phyloP scores from a whole-genome alignment of 2,329 filamentous ascomycete species.

The Fusarium sp. region DNA sequence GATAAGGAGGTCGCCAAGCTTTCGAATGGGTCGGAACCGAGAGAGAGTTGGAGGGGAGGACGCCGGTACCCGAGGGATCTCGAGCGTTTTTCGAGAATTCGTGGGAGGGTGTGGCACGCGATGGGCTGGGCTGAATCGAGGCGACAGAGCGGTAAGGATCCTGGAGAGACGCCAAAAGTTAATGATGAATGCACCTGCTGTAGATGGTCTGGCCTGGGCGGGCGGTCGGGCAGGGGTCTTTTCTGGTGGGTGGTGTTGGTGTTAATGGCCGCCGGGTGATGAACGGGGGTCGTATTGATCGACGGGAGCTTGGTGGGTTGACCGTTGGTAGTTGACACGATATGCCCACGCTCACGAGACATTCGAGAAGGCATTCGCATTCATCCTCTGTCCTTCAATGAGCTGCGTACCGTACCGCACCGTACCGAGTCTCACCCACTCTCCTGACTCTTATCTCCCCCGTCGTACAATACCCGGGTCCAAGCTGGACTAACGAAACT shows the following conservation, averaged over 20 bases:
- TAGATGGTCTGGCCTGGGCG: constrained; percentile 26
- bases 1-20: background rate
- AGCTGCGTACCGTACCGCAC: background rate
- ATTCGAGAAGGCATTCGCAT: background rate
- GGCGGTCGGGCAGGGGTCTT: constrained; percentile 23
- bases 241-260: constrained; percentile 8
- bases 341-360: background rate
- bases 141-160: constrained; percentile 21
- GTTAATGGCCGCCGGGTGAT: background rate
- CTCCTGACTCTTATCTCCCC: background rate
- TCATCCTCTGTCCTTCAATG: background rate
- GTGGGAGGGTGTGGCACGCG: background rate
- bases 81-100: background rate
- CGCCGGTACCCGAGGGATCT: constrained; percentile 17
- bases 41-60: constrained; percentile 13
- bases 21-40: constrained; percentile 14
- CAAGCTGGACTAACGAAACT: background rate
- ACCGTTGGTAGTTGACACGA: background rate
- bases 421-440: background rate
- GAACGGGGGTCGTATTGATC: constrained; percentile 10
- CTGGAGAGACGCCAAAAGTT: constrained; percentile 22
- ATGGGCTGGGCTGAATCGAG: constrained; percentile 19
- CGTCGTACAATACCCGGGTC: background rate
- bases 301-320: background rate
- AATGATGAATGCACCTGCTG: constrained; percentile 27